Percentiles rank a stretch among this genome's conserved stretches.
phyloP scores from a whole-genome alignment of 2,329 filamentous ascomycete species.

The Cytospora paraplurivora region DNA sequence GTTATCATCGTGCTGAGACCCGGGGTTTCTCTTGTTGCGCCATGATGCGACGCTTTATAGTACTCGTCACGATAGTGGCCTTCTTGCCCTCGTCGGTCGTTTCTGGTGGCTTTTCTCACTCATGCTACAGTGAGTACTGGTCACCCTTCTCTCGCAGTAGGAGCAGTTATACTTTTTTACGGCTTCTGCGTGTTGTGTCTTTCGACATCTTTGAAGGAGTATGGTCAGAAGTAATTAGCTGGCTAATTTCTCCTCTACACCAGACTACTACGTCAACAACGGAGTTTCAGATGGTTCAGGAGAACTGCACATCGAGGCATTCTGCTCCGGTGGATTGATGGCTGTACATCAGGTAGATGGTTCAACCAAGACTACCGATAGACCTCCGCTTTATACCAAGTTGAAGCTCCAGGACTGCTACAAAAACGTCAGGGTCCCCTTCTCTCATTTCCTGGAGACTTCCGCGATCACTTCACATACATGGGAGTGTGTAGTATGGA shows the following conservation, averaged over 20 bases:
- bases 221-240: background rate
- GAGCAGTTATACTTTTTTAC: background rate
- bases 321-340: conserved; percentile 17
- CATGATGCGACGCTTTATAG: background rate
- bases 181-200: no score
- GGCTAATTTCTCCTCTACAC: background rate
- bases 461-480: background rate
- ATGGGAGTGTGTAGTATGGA: background rate
- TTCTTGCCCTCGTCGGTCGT: background rate
- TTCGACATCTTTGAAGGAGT: no score
- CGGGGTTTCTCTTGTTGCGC: no score
- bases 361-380: background rate
- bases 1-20: no score
- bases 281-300: conserved; percentile 21
- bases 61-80: background rate
- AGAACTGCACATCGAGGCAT: conserved; percentile 24
- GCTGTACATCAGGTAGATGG: no score
- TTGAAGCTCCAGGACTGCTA: conserved; percentile 22
- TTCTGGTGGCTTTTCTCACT: conserved; percentile 2
- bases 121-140: conserved; percentile 9
- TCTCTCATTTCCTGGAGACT: background rate
- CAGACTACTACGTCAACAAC: conserved; percentile 28
- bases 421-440: conserved; percentile 17
- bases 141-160: background rate
- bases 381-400: conserved; percentile 7